phyloP scores from a whole-genome alignment of 1,284 basidiomycete species.

The Ceratobasidium sp. region DNA sequence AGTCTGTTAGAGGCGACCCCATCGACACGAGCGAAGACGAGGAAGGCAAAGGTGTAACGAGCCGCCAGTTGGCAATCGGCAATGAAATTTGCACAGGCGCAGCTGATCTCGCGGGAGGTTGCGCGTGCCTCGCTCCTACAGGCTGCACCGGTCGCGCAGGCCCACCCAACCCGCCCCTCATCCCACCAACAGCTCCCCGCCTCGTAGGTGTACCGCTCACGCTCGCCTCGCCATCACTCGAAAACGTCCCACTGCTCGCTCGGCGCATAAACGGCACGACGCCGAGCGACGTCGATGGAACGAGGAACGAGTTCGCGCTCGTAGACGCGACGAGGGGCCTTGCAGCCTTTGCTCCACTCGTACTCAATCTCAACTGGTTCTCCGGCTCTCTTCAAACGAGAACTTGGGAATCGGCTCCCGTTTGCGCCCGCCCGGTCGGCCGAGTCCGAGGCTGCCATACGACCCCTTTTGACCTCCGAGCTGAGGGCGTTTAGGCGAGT shows the following conservation, averaged over 20 bases:
- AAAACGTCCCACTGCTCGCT: conserved; percentile 81
- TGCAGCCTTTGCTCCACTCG: neutral
- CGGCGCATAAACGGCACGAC: conserved; percentile 71
- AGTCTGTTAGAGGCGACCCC: conserved; percentile 16
- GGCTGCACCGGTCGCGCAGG: neutral
- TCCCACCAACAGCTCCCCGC: conserved; percentile 43
- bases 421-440: conserved; percentile 12
- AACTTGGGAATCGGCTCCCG: conserved; percentile 29
- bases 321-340: neutral
- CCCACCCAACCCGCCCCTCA: conserved; percentile 1
- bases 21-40: conserved; percentile 18
- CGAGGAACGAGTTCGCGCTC: conserved; percentile 25
- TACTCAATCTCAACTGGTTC: conserved; percentile 30
- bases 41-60: conserved; percentile 38
- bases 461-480: conserved; percentile 16
- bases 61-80: conserved; percentile 39
- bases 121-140: conserved; percentile 25
- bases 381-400: conserved; percentile 30
- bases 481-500: conserved; percentile 10
- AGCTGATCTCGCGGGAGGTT: neutral
- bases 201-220: conserved; percentile 73
- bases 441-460: conserved; percentile 28
- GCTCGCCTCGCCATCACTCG: conserved; percentile 66
- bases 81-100: conserved; percentile 31
- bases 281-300: conserved; percentile 12